Evolutionary conservation across 768 basidiomycete genomes (phyloP).

Genomic region (Rickenella mellea): DNA sequence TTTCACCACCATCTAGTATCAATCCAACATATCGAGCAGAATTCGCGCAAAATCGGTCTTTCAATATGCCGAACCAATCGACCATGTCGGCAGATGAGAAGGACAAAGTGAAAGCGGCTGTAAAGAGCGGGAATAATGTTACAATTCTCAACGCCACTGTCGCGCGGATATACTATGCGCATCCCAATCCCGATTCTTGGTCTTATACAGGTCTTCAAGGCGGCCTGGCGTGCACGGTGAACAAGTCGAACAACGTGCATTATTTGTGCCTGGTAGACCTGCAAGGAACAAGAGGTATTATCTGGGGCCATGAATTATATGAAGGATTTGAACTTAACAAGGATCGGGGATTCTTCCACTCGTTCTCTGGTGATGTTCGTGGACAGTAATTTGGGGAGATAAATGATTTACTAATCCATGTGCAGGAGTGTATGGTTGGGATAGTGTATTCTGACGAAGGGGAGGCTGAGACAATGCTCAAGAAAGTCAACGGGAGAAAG

Average conservation of each 20-base stretch:
- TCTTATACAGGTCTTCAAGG: constrained; percentile 83
- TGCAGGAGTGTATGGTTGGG: constrained; percentile 82
- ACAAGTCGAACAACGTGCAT: constrained; percentile 45
- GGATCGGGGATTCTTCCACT: constrained; percentile 87
- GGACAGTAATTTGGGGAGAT: constrained; percentile 1
- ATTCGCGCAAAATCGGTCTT: too few species aligned
- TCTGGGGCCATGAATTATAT: constrained; percentile 93
- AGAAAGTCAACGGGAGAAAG: constrained; percentile 71
- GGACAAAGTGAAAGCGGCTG: constrained; percentile 54
- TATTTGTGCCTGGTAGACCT: constrained; percentile 80
- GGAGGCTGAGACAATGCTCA: constrained; percentile 78
- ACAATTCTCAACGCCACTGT: constrained; percentile 80
- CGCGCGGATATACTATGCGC: constrained; percentile 84
- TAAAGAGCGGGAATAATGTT: constrained; percentile 43
- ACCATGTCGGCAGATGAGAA: constrained; percentile 71
- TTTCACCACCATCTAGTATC: constrained; percentile 1
- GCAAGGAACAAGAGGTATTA: constrained; percentile 71
- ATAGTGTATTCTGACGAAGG: constrained; percentile 82
- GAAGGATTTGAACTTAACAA: constrained; percentile 69
- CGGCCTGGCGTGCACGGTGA: constrained; percentile 62
- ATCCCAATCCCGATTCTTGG: constrained; percentile 72
- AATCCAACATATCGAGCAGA: too few species aligned
- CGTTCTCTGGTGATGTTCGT: constrained; percentile 87
- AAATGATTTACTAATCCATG: constrained; percentile 3
- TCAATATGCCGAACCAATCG: constrained; percentile 67